Conservation (phyloP, 1,284 basidiomycete species). For the Phaffia rhodozyma region DNA sequence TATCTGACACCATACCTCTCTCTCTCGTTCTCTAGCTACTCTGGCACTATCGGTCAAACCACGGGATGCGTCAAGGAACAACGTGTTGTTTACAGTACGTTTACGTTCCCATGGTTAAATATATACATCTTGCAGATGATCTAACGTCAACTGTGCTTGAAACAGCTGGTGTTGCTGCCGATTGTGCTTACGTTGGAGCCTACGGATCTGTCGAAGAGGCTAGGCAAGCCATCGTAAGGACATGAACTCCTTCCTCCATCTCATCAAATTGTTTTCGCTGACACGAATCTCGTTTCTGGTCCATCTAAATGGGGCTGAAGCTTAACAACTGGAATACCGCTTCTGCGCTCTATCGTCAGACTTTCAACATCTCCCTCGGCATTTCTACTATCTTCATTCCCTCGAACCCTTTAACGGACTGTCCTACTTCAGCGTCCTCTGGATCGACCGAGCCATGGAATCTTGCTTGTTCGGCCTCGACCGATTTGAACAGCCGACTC, state of each 20-base stretch:
- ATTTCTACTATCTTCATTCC: constrained; percentile 36
- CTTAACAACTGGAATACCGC: constrained; percentile 45
- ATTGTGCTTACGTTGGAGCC: constrained; percentile 61
- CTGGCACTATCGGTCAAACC: constrained; percentile 51
- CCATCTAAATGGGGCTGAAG: neutral
- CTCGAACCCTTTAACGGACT: too few species aligned
- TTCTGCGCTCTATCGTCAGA: constrained; percentile 62
- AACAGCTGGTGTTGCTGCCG: constrained; percentile 61
- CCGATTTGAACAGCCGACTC: constrained; percentile 56
- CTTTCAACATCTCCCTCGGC: constrained; percentile 76
- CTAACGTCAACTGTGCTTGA: neutral
- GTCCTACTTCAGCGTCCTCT: constrained; percentile 3
- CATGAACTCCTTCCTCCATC: neutral
- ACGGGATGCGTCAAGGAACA: constrained; percentile 62
- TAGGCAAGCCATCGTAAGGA: constrained; percentile 55
- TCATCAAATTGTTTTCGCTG: neutral
- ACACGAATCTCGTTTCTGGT: neutral
- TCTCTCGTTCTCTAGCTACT: constrained; percentile 44
- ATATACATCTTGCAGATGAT: neutral
- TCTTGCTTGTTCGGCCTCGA: constrained; percentile 34
- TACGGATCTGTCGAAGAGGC: constrained; percentile 55
- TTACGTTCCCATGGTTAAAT: neutral
- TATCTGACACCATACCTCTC: constrained; percentile 24
- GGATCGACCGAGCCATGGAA: constrained; percentile 37
- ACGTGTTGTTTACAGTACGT: constrained; percentile 49